A percentile compares a stretch with the other conserved stretches of the same genome.
Conservation (phyloP, 208 protist species). For the Naegleria gruberi region DNA sequence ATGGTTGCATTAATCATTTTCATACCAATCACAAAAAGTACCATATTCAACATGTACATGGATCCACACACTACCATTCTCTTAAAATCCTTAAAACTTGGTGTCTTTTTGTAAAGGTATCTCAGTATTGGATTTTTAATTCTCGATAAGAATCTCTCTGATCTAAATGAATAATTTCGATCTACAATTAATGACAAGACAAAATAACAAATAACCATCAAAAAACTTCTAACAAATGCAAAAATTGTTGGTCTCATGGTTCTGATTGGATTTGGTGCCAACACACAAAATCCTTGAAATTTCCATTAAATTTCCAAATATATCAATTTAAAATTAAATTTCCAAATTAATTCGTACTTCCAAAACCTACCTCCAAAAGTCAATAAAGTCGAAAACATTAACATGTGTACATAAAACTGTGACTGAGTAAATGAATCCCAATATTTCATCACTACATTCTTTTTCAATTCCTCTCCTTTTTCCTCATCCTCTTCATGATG, state of each 20-base stretch:
- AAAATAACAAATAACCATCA: neutral
- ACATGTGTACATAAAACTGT: neutral
- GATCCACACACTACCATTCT: neutral
- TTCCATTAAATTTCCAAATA: neutral
- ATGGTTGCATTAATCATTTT: neutral
- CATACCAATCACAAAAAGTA: neutral
- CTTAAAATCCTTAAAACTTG: neutral
- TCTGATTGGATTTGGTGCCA: neutral
- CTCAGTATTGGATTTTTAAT: neutral
- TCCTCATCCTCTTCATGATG: too few species aligned
- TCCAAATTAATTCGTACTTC: neutral
- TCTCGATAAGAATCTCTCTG: neutral
- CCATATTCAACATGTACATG: neutral
- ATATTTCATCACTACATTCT: too few species aligned
- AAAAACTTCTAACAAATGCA: neutral
- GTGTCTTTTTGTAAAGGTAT: neutral
- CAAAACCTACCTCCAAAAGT: neutral
- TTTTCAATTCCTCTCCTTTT: too few species aligned
- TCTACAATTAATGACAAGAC: neutral
- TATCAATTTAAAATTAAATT: neutral
- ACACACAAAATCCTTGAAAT: neutral
- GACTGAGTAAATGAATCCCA: too few species aligned
- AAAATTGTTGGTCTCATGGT: neutral
- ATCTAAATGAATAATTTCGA: neutral
- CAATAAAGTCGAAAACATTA: neutral